Evolutionary conservation across 805 yeast species (phyloP).

Genomic region (Myxozyma sirexii): DNA sequence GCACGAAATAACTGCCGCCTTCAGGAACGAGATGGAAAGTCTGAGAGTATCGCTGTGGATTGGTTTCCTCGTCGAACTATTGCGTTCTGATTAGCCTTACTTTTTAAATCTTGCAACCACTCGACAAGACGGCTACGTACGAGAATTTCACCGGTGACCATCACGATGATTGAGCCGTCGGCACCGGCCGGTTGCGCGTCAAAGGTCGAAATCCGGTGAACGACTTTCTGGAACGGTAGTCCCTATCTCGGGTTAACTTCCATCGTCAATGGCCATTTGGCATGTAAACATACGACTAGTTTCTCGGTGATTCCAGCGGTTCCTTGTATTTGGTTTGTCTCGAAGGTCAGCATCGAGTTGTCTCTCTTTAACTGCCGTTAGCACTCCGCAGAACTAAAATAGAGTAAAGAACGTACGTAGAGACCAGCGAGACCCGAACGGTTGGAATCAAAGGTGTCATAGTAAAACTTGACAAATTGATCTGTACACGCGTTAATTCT

Average conservation of each 20-base stretch:
- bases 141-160: slow-evolving; percentile 95
- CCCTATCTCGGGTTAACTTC: too few relatives aligned
- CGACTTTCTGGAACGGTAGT: slow-evolving; percentile 89
- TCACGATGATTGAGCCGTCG: slow-evolving; percentile 80
- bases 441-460: slow-evolving; percentile 91
- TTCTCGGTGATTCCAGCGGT: slow-evolving; percentile 91
- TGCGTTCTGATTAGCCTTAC: neutral
- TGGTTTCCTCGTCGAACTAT: slow-evolving; percentile 84
- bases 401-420: slow-evolving; percentile 52
- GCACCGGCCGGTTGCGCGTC: slow-evolving; percentile 98
- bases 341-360: slow-evolving; percentile 96
- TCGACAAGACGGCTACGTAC: slow-evolving; percentile 36
- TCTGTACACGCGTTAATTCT: slow-evolving; percentile 39
- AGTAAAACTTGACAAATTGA: slow-evolving; percentile 93
- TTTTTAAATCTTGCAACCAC: neutral
- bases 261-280: neutral
- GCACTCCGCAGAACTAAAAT: neutral
- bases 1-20: slow-evolving; percentile 85
- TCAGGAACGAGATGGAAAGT: slow-evolving; percentile 97
- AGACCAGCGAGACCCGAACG: slow-evolving; percentile 89
- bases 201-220: slow-evolving; percentile 89
- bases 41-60: slow-evolving; percentile 95
- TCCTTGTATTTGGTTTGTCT: slow-evolving; percentile 92
- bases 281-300: slow-evolving; percentile 50
- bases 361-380: slow-evolving; percentile 57